Evolutionary conservation across 2,329 filamentous ascomycete species (phyloP).

Genomic region (Onygenales sp.): DNA sequence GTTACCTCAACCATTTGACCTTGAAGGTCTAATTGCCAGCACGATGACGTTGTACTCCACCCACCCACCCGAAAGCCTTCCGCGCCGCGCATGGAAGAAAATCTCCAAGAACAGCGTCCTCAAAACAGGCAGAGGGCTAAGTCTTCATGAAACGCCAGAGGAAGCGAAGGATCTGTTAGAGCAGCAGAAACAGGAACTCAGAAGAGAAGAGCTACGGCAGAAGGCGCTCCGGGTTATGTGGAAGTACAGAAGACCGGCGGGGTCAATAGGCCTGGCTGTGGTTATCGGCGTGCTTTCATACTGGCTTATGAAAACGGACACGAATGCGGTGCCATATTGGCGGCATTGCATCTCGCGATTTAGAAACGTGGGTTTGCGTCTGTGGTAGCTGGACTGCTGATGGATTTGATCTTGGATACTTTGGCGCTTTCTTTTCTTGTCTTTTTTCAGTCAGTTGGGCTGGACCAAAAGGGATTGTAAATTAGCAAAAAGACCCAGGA

Average conservation of each 20-base stretch:
- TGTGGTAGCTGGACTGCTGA: not conserved
- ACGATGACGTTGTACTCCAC: constrained; percentile 54
- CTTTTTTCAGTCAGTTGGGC: no score
- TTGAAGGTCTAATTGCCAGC: constrained; percentile 65
- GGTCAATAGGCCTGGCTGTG: constrained; percentile 54
- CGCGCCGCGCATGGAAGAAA: constrained; percentile 53
- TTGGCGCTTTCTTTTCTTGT: no score
- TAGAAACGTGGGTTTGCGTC: constrained; percentile 13
- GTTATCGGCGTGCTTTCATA: constrained; percentile 59
- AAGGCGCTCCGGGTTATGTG: constrained; percentile 45
- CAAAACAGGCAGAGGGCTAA: constrained; percentile 61
- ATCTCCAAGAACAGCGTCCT: constrained; percentile 72
- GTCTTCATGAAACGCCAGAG: constrained; percentile 48
- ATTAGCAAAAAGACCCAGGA: not conserved
- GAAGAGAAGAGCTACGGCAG: constrained; percentile 51
- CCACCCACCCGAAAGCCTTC: constrained; percentile 64
- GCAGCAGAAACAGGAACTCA: constrained; percentile 63
- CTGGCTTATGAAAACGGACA: constrained; percentile 47
- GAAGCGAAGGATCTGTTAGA: constrained; percentile 62
- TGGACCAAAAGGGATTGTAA: not conserved
- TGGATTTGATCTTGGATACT: not conserved
- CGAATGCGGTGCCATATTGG: constrained; percentile 24
- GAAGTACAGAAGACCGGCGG: constrained; percentile 56
- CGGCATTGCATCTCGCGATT: constrained; percentile 17
- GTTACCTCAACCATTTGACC: constrained; percentile 67